Evolutionary conservation across 1,139 yeast species (phyloP).

Genomic region (Candida smagusa): DNA sequence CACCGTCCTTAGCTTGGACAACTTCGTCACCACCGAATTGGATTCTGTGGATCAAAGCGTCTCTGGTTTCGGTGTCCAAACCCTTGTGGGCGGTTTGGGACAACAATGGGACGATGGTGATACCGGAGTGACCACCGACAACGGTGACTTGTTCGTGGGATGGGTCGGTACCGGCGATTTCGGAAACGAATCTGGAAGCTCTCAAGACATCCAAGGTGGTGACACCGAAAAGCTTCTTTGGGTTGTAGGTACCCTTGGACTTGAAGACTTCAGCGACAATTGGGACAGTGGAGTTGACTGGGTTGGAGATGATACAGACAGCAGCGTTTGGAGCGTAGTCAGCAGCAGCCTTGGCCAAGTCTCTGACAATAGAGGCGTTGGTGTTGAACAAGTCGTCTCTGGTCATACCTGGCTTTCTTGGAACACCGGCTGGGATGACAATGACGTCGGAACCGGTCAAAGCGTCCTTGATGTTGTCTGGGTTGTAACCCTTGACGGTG

Average conservation of each 20-base stretch:
- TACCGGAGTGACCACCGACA: conserved; percentile 97
- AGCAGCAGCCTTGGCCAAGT: conserved; percentile 78
- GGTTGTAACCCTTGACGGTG: conserved; percentile 65
- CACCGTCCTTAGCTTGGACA: conserved; percentile 91
- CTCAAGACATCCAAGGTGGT: conserved; percentile 90
- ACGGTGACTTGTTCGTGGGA: conserved; percentile 69
- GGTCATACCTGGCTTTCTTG: conserved; percentile 98
- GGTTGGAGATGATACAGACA: conserved; percentile 82
- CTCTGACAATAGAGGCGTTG: conserved; percentile 87
- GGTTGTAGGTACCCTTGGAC: conserved; percentile 71
- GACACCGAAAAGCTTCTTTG: conserved; percentile 84
- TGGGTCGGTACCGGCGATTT: conserved; percentile 47
- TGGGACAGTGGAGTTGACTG: conserved; percentile 94
- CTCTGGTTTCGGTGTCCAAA: conserved; percentile 54
- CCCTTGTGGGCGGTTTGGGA: conserved; percentile 58
- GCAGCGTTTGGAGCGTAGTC: conserved; percentile 71
- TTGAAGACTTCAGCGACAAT: conserved; percentile 84
- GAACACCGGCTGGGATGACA: conserved; percentile 94
- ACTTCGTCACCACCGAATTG: conserved; percentile 98
- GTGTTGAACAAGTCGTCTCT: conserved; percentile 93
- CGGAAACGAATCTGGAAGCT: conserved; percentile 68
- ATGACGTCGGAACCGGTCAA: conserved; percentile 72
- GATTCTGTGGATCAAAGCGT: conserved; percentile 76
- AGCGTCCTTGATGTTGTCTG: conserved; percentile 59
- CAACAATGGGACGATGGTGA: conserved; percentile 86